Conservation (phyloP, 805 yeast species). For the Candida anglica region DNA sequence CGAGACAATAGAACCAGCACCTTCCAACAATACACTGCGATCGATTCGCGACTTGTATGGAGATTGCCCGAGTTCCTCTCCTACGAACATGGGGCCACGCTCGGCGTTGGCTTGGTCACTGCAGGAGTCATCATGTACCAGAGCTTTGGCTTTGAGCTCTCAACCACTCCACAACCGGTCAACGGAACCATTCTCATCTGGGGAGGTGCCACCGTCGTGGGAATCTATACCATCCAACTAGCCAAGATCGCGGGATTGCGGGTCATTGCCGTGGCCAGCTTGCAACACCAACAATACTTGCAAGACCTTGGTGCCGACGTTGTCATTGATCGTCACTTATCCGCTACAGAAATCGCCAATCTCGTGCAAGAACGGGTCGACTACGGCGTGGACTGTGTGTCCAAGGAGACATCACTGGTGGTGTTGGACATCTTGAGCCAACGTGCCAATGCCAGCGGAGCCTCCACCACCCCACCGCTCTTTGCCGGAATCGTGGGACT, state of each 20-base stretch:
- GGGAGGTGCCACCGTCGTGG: conserved; percentile 50
- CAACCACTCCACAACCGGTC: background rate
- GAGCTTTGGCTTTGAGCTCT: conserved; percentile 12
- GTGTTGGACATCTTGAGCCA: conserved; percentile 23
- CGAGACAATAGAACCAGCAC: conserved; percentile 45
- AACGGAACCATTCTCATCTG: conserved; percentile 30
- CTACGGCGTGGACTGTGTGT: conserved; percentile 43
- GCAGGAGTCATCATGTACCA: conserved; percentile 28
- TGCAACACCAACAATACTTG: conserved; percentile 15
- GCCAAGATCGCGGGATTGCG: conserved; percentile 37
- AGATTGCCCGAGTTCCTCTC: conserved; percentile 32
- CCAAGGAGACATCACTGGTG: conserved; percentile 33
- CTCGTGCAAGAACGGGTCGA: too few species aligned
- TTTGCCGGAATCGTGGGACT: conserved; percentile 41
- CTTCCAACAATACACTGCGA: conserved; percentile 42
- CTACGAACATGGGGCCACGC: conserved; percentile 38
- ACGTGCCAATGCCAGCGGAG: too few species aligned
- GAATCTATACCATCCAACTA: conserved; percentile 38
- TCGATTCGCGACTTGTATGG: conserved; percentile 44
- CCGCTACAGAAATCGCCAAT: conserved; percentile 12
- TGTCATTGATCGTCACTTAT: conserved; percentile 29
- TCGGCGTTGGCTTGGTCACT: conserved; percentile 47
- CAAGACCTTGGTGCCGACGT: conserved; percentile 22
- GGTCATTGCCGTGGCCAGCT: conserved; percentile 27
- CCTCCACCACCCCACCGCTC: conserved; percentile 9